Percentiles rank a stretch among this genome's conserved stretches.
Conservation (phyloP, 805 yeast species). For the Kuraishia floccosa region DNA sequence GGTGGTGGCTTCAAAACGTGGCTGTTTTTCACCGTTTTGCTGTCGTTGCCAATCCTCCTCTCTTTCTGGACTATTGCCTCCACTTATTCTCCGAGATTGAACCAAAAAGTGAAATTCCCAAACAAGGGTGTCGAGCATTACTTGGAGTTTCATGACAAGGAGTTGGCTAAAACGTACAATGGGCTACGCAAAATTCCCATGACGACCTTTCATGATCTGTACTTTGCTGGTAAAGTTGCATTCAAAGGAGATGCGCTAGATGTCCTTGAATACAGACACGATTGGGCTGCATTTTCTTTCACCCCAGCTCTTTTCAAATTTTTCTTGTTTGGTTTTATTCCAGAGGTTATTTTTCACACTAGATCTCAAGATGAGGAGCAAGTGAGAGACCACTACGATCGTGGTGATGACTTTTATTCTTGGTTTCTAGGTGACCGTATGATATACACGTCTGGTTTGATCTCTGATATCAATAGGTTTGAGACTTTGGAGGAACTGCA, state of each 20-base stretch:
- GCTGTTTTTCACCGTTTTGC: conserved; percentile 42
- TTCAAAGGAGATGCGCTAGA: conserved; percentile 86
- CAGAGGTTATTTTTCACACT: conserved; percentile 87
- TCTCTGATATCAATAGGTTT: conserved; percentile 55
- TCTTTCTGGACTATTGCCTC: conserved; percentile 77
- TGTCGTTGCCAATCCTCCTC: conserved; percentile 62
- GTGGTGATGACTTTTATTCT: conserved; percentile 91
- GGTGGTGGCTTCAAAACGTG: conserved; percentile 65
- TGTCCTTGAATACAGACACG: conserved; percentile 77
- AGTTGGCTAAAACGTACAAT: conserved; percentile 51
- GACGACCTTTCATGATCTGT: conserved; percentile 86
- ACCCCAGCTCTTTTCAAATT: conserved; percentile 67
- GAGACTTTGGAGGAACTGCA: conserved; percentile 75
- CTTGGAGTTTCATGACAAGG: conserved; percentile 71
- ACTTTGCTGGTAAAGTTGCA: conserved; percentile 71
- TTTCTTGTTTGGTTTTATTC: conserved; percentile 80
- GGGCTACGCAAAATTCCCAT: conserved; percentile 77
- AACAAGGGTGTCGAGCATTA: conserved; percentile 69
- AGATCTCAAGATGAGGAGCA: conserved; percentile 94
- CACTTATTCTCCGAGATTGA: conserved; percentile 69
- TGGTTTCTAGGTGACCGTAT: conserved; percentile 93
- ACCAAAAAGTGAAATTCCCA: conserved; percentile 68
- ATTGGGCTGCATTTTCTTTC: conserved; percentile 79
- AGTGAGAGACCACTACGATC: conserved; percentile 90
- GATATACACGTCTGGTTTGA: conserved; percentile 85